Percentiles rank a stretch among this genome's conserved stretches.
phyloP scores from a whole-genome alignment of 352 stramenopile genomes.

The Pythium plurisporium region DNA sequence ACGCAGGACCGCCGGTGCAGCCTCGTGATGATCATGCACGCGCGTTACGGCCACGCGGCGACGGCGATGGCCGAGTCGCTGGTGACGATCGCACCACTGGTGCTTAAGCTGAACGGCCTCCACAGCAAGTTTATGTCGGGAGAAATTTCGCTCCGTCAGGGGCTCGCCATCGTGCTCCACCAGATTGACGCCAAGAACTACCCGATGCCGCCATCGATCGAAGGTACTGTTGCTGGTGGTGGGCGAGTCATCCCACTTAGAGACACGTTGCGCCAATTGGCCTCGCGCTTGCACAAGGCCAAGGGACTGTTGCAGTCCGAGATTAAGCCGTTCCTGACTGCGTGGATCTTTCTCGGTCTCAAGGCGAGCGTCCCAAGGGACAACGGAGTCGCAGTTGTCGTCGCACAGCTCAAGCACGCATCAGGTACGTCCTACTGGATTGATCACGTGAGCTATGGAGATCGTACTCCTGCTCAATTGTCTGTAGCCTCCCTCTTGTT shows the following conservation, averaged over 20 bases:
- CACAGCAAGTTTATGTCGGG: not conserved
- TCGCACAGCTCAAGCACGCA: not conserved
- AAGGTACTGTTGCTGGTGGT: not conserved
- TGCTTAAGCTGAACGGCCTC: constrained; percentile 7
- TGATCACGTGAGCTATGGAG: not conserved
- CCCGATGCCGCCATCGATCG: not conserved
- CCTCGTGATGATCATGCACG: constrained; percentile 31
- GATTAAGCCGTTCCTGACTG: not conserved
- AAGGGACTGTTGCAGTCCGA: constrained; percentile 11
- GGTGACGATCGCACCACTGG: constrained; percentile 9
- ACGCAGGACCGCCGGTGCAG: constrained; percentile 8
- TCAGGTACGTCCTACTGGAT: not conserved
- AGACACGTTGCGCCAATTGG: not conserved
- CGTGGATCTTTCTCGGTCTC: constrained; percentile 10
- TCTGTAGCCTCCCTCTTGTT: constrained; percentile 12
- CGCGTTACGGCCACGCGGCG: constrained; percentile 29
- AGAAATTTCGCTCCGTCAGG: not conserved
- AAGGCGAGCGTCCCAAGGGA: not conserved
- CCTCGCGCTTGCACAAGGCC: not conserved
- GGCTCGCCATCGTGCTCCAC: not conserved
- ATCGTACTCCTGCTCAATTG: not conserved
- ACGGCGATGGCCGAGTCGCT: constrained; percentile 23
- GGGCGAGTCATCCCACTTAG: not conserved
- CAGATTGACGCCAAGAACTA: constrained; percentile 1
- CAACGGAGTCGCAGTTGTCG: not conserved